phyloP scores from a whole-genome alignment of 2,329 filamentous ascomycete species.

The Biscogniauxia sp. region DNA sequence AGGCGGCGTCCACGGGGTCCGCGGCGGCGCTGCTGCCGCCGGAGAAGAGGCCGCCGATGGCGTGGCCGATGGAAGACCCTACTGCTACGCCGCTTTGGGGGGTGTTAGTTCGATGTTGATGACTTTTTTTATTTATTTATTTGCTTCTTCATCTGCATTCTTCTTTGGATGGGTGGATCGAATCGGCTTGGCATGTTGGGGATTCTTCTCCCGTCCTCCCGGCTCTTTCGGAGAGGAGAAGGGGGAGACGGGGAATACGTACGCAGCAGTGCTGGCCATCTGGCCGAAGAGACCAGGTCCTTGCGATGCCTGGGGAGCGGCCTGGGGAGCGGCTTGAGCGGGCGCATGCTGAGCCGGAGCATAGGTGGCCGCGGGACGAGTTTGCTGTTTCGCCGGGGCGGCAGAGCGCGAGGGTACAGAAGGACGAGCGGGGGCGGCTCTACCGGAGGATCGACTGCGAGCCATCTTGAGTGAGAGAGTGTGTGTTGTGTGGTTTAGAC shows the following conservation, averaged over 20 bases:
- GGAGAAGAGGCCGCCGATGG: conserved; percentile 80
- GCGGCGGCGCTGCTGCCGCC: conserved; percentile 66
- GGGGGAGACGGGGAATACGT: conserved; percentile 44
- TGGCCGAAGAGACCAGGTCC: conserved; percentile 89
- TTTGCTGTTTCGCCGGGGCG: conserved; percentile 55
- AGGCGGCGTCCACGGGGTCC: conserved; percentile 51
- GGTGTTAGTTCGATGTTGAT: conserved; percentile 24
- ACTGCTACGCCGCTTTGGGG: conserved; percentile 83
- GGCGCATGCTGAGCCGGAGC: conserved; percentile 46
- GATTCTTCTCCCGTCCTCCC: too few relatives aligned
- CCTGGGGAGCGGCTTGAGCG: conserved; percentile 46
- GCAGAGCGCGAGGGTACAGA: conserved; percentile 58
- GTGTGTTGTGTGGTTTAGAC: not conserved
- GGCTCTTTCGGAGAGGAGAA: not conserved
- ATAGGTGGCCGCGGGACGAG: conserved; percentile 69
- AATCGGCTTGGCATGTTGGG: too few relatives aligned
- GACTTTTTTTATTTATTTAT: too few relatives aligned
- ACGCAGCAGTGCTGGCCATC: conserved; percentile 98
- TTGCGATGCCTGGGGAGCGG: conserved; percentile 52
- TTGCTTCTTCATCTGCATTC: too few relatives aligned
- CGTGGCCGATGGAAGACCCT: conserved; percentile 92
- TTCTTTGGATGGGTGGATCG: too few relatives aligned
- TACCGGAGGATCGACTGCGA: conserved; percentile 71
- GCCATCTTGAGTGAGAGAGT: conserved; percentile 55
- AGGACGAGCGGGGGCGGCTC: conserved; percentile 56